Conservation (phyloP, 2,329 filamentous ascomycete species). For the Tolypocladium tropicale region DNA sequence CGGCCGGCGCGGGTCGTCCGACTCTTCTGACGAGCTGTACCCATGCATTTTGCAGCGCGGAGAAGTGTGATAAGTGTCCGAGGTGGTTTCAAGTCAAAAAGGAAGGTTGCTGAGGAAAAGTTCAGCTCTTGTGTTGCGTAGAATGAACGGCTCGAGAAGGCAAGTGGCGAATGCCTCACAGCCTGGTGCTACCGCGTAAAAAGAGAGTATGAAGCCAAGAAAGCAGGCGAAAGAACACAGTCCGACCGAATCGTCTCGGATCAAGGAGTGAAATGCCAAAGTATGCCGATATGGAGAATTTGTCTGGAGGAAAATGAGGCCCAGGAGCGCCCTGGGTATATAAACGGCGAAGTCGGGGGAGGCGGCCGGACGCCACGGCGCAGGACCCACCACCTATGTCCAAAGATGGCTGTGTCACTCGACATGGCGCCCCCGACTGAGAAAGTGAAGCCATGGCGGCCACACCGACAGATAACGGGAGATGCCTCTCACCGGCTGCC, state of each 20-base stretch:
- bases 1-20: slow-evolving; percentile 33
- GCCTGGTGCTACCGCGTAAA: background rate
- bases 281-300: background rate
- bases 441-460: background rate
- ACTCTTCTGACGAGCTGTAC: slow-evolving; percentile 40
- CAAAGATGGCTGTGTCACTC: background rate
- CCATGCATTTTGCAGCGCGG: slow-evolving; percentile 24
- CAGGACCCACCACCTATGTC: background rate
- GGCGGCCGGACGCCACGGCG: background rate
- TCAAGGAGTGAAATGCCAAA: background rate
- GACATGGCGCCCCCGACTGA: background rate
- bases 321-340: background rate
- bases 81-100: no score
- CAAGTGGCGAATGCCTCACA: background rate
- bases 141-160: no score
- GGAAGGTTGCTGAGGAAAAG: background rate
- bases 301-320: background rate
- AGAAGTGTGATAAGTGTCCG: background rate
- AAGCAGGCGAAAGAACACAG: background rate
- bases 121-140: background rate
- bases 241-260: background rate
- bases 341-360: background rate
- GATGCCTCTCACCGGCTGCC: background rate
- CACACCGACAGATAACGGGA: background rate
- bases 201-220: no score